Conservation (phyloP, 2,329 filamentous ascomycete species). For the Pleoardoris graminearum region DNA sequence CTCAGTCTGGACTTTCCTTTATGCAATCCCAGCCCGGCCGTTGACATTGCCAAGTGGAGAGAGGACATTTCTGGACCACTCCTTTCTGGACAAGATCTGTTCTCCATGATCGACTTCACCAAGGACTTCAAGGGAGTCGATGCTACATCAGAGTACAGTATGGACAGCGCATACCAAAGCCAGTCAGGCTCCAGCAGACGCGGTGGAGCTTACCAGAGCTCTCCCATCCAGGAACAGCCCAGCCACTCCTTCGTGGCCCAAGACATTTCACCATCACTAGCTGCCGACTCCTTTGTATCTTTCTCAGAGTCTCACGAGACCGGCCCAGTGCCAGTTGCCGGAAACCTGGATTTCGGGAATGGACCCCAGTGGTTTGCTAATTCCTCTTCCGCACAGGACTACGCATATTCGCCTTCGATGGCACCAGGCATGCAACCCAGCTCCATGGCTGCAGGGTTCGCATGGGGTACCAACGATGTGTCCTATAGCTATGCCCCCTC, state of each 20-base stretch:
- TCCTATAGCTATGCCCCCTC: not conserved
- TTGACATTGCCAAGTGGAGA: constrained; percentile 48
- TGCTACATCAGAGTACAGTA: constrained; percentile 46
- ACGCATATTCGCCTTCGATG: constrained; percentile 25
- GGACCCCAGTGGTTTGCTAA: constrained; percentile 43
- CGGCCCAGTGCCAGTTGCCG: constrained; percentile 37
- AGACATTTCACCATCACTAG: constrained; percentile 44
- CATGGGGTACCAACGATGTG: not conserved
- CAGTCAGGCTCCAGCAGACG: constrained; percentile 44
- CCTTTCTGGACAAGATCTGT: constrained; percentile 40
- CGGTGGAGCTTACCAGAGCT: constrained; percentile 27
- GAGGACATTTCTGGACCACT: constrained; percentile 44
- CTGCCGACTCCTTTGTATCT: constrained; percentile 39
- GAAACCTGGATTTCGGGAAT: constrained; percentile 37
- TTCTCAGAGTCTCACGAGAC: constrained; percentile 40
- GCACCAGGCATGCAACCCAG: not conserved
- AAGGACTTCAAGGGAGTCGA: constrained; percentile 43
- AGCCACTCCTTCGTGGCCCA: constrained; percentile 35
- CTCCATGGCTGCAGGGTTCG: not conserved
- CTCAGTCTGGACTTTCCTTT: constrained; percentile 38
- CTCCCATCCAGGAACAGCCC: constrained; percentile 30
- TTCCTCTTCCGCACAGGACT: constrained; percentile 44
- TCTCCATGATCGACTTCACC: constrained; percentile 39
- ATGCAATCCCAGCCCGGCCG: constrained; percentile 32
- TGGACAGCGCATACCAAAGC: constrained; percentile 50